Percentiles rank a stretch among this genome's conserved stretches.
These are phyloP conservation scores for Torulaspora maleeae DNA, from an alignment of 805 yeast genomes.

Conservation along the genomic window DNA sequence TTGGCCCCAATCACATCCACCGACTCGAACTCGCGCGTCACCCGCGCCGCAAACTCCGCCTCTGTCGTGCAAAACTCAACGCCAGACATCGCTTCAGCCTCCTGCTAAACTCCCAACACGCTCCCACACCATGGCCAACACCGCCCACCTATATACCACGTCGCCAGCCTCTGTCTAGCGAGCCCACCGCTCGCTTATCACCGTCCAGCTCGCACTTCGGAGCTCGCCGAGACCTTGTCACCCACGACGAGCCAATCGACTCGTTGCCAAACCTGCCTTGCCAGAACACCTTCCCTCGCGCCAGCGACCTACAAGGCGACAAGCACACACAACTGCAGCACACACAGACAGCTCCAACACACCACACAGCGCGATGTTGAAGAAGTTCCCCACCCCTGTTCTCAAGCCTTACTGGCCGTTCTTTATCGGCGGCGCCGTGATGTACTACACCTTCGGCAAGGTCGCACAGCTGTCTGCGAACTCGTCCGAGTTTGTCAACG, in stretches of 20 bases:
- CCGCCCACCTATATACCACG: background rate
- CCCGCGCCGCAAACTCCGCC: slow-evolving; percentile 2
- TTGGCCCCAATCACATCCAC: slow-evolving; percentile 77
- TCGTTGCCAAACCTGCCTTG: too few relatives aligned
- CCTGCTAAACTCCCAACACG: background rate
- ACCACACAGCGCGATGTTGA: too few relatives aligned
- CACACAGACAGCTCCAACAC: too few relatives aligned
- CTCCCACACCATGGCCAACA: background rate
- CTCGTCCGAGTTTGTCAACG: slow-evolving; percentile 80
- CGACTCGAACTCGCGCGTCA: slow-evolving; percentile 17
- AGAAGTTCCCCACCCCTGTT: slow-evolving; percentile 44
- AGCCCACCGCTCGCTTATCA: too few relatives aligned
- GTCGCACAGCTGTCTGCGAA: slow-evolving; percentile 63
- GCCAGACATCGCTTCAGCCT: slow-evolving; percentile 1
- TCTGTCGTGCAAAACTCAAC: slow-evolving; percentile 1
- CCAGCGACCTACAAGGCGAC: too few relatives aligned
- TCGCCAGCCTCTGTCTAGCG: too few relatives aligned
- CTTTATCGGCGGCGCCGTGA: slow-evolving; percentile 72
- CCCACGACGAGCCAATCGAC: background rate
- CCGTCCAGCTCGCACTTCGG: background rate
- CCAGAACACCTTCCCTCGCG: background rate
- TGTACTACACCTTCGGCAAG: slow-evolving; percentile 67
- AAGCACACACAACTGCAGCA: too few relatives aligned
- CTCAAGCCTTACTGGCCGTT: slow-evolving; percentile 82
- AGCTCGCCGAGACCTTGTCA: background rate